phyloP scores from a whole-genome alignment of 352 stramenopile genomes.

The Phytophthora foliorum region DNA sequence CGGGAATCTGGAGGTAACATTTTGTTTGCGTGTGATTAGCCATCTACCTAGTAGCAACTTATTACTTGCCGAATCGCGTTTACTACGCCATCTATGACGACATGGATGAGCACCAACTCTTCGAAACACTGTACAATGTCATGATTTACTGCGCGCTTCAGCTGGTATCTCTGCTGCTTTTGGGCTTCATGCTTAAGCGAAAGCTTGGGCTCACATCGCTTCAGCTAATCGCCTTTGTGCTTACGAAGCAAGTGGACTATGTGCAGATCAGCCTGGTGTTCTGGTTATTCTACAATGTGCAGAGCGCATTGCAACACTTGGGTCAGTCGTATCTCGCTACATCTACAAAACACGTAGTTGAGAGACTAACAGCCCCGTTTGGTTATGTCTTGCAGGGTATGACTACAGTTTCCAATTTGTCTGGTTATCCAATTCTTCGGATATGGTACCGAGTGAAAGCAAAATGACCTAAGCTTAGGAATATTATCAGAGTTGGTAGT shows the following conservation, averaged over 20 bases:
- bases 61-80: constrained; percentile 36
- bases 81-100: constrained; percentile 31
- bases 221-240: constrained; percentile 41
- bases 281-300: constrained; percentile 45
- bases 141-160: constrained; percentile 38
- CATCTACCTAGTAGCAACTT: constrained; percentile 22
- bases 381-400: too few species aligned
- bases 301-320: constrained; percentile 36
- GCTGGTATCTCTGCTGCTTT: constrained; percentile 33
- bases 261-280: constrained; percentile 42
- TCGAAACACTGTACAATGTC: too few species aligned
- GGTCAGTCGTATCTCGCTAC: constrained; percentile 6
- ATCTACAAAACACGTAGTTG: too few species aligned
- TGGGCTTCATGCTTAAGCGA: constrained; percentile 27
- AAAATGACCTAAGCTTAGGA: neutral
- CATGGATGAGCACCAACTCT: constrained; percentile 19
- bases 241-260: constrained; percentile 34
- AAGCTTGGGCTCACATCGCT: constrained; percentile 33
- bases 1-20: too few species aligned
- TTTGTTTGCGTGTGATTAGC: constrained; percentile 15
- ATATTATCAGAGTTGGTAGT: too few species aligned
- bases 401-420: too few species aligned
- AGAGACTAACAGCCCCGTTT: too few species aligned
- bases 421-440: too few species aligned
- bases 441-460: too few species aligned